Percentiles rank a stretch among this genome's conserved stretches.
These are phyloP conservation scores for bread wheat (Triticum aestivum) DNA, from an alignment of 176 grass and related monocot species.

Conservation along the genomic window IWGSC_CS_RefSeq_v2.1 NC_057797.1:9168618-9169117, in stretches of 20 bases:
- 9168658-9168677: background rate
- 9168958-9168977: background rate
- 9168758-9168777: background rate
- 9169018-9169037: background rate
- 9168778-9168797: background rate
- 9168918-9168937: background rate
- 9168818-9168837: background rate
- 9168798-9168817: constrained; percentile 28
- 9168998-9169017: background rate
- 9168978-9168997: background rate
- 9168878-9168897: background rate
- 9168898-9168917: background rate
- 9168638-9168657: background rate
- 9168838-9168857: no score
- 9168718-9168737: no score
- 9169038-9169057: background rate
- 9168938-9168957: background rate
- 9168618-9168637: background rate
- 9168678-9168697: background rate
- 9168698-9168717: no score
- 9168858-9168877: background rate
- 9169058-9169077: background rate
- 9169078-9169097: background rate
- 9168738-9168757: no score
- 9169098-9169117: background rate